Evolutionary conservation across 352 stramenopile genomes (phyloP), one percentile per base, ranked within the genome.

Genomic region (Pythium plurisporium): DNA sequence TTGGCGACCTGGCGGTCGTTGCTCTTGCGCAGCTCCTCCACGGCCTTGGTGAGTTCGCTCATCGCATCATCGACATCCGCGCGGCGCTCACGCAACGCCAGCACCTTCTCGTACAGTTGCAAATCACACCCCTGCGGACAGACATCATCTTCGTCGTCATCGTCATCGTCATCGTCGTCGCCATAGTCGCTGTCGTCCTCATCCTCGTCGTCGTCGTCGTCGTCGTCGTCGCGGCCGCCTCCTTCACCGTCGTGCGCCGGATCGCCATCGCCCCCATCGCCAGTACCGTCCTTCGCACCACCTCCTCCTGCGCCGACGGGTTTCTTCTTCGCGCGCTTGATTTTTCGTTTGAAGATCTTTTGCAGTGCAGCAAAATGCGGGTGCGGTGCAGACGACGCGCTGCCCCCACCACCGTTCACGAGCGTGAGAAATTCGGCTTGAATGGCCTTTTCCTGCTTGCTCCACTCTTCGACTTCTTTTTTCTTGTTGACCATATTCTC

Each of bases 331-430:
- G 72, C 59, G 7, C 92, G 73, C 56, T 97, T 98, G 51, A 98
- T 89, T 50, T 96, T 96, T 47, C 91, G 86, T 48, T 84, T 87
- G 64, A 96, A 97, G 26, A 97, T 87, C 71, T 96, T 96, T 30
- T 94, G 79, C 23, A 98, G 62, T 33, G 70, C 72, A 11, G 72
- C 59, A 49, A 89, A 82, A 46, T 74, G 88, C 17, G 82, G 72
- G 37, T 95, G 86, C 27, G 70, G 57, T 47, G 69, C 41, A 63
- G 52, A n/a, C 14, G 55, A n/a, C 53, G 45, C 33, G 71, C 84
- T 56, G 29, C 74, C 54, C 23, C 55, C 64, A 1, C 47, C 63
- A 23, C 89, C 74, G 49, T 93, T 89, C 11, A 91, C 81, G 2
- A 89, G 68, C 23, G 67, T 59, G 11, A 87, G 53, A 29, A 93